Evolutionary conservation across 495 filamentous ascomycete species (phyloP).

Genomic region (Aspergillus bertholletiae): DNA sequence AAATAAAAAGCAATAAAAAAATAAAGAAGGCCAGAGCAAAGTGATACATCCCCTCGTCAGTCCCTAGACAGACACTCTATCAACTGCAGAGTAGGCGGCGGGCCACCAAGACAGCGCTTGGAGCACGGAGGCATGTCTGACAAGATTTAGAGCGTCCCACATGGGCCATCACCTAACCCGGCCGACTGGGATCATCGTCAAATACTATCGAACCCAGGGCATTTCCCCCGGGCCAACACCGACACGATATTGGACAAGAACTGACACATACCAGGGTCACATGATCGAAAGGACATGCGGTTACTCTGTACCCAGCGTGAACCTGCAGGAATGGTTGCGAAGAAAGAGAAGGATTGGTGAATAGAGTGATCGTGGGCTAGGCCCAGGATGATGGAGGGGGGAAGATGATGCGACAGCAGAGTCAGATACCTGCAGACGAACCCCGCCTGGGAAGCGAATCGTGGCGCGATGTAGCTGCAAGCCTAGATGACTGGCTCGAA

Average conservation of each 20-base stretch:
- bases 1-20: slow-evolving; percentile 9
- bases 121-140: slow-evolving; percentile 24
- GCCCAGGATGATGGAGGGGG: slow-evolving; percentile 3
- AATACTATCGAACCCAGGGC: slow-evolving; percentile 11
- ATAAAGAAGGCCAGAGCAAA: slow-evolving; percentile 15
- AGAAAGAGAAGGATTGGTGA: slow-evolving; percentile 23
- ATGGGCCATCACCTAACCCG: slow-evolving; percentile 14
- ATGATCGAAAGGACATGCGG: slow-evolving; percentile 40
- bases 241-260: slow-evolving; percentile 18
- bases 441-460: slow-evolving; percentile 21
- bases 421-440: slow-evolving; percentile 18
- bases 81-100: slow-evolving; percentile 14
- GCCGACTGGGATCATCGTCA: slow-evolving; percentile 15
- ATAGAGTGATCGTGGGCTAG: slow-evolving; percentile 7
- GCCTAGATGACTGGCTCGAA: slow-evolving; percentile 9
- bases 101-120: slow-evolving; percentile 18
- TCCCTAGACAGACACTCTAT: slow-evolving; percentile 6
- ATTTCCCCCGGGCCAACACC: slow-evolving; percentile 14
- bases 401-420: slow-evolving; percentile 17
- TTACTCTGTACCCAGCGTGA: slow-evolving; percentile 34
- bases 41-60: slow-evolving; percentile 19
- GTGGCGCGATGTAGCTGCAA: slow-evolving; percentile 10
- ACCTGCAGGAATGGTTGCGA: slow-evolving; percentile 30
- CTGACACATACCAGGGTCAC: slow-evolving; percentile 27
- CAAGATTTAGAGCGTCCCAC: slow-evolving; percentile 25